Base-by-base conservation (phyloP, 306 rosid genomes). In the Inga laurina region DNA sequence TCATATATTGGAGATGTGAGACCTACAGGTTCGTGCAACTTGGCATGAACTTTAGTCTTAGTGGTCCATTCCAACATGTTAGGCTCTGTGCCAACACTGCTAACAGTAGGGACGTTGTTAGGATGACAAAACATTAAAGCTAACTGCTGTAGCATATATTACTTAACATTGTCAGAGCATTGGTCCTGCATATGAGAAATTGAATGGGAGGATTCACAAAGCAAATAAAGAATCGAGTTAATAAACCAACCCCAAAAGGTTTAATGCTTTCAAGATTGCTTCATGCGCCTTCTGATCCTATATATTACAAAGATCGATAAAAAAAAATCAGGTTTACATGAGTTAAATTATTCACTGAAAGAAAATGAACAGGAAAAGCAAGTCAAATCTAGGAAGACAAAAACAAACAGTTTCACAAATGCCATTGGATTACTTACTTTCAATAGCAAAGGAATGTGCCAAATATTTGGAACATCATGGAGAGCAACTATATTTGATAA, bases 391-490 rank as follows among this genome's bases (percentile, higher is more conserved):
- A 54, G 1, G 70, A 83, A 81, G 65, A 84, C 44, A 46, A 35
- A 81, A 74, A 9, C 54, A 64, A 62, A 24, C 1, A 76, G 71
- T 8, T 73, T 76, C 43, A 56, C 41, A 64, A 34, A 24, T 7
- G 83, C 61, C 12, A 37, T 3, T 75, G 46, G 74, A 83, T 65
- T 51, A 84, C 95, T 84, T 85, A 97, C 99, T 87, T 85, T 90
- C 87, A 97, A 79, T 49, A 97, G 95, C 85, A 97, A 69, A 79
- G 99, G 99, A 85, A 97, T 85, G 82, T 91, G 97, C 99, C 99
- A 97, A 65, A 97, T 97, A 85, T 97, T 97, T 79, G 98, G 93
- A 83, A 97, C 99, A 64, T 97, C 99, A 78, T 92, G 93, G 45
- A 97, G 97, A 75, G 97, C 91, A 70, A 97, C 87, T 59, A 97